These are phyloP conservation scores for Neurospora hispaniola DNA, from an alignment of 495 filamentous ascomycete species.

Conservation along the genomic window DNA sequence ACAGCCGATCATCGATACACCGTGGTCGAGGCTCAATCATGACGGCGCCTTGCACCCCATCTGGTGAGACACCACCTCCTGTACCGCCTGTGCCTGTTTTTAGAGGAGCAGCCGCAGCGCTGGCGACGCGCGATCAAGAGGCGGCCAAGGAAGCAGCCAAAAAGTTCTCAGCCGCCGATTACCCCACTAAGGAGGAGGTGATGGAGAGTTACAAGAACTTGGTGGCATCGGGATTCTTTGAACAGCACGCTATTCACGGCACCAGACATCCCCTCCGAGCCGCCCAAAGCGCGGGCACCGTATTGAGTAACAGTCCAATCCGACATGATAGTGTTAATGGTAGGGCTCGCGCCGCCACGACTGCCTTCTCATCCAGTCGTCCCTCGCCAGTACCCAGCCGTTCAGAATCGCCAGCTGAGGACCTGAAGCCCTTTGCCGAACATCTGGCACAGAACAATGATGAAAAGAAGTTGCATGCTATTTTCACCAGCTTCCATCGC, in stretches of 20 bases:
- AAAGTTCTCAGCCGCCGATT: slow-evolving; percentile 9
- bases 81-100: not conserved
- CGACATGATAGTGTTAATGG: not conserved
- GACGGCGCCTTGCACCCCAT: not conserved
- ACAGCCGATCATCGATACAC: not conserved
- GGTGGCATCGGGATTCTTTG: slow-evolving; percentile 37
- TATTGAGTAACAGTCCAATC: slow-evolving; percentile 4
- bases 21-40: not conserved
- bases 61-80: not conserved
- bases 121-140: not conserved
- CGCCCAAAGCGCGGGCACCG: slow-evolving; percentile 7
- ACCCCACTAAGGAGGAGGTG: slow-evolving; percentile 35
- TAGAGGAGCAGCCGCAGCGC: not conserved
- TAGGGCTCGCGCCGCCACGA: not conserved
- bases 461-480: not conserved
- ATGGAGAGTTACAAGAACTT: slow-evolving; percentile 35
- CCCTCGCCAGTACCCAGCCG: not conserved
- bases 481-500: not conserved
- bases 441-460: slow-evolving; percentile 2
- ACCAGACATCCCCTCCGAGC: slow-evolving; percentile 28
- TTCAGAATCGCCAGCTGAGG: not conserved
- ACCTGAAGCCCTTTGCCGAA: not conserved
- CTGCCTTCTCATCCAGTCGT: slow-evolving; percentile 2
- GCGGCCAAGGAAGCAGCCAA: not conserved
- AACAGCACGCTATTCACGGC: slow-evolving; percentile 35